Evolutionary conservation across 345 rosid genomes (phyloP), one percentile per base, ranked within the genome.

Genomic region (Lumnitzera littorea): DNA sequence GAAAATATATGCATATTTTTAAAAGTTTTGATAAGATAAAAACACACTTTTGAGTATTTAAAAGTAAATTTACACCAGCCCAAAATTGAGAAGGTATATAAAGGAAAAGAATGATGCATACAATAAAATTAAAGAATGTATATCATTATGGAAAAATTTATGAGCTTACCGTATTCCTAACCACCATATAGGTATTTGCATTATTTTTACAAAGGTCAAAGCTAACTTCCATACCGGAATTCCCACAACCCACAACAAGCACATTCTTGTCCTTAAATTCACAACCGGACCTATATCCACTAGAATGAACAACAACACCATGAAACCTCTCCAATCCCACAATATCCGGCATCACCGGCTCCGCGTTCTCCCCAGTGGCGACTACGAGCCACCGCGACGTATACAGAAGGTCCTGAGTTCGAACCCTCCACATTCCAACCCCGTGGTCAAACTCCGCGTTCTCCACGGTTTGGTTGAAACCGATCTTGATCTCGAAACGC

Each of bases 291-390:
- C 77, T 84, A 59, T 86, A 89, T 1, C 58, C 67, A 56, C 91
- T 86, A 1, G 87, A 79, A 62, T 89, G 96, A 2, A 81, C 14
- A 50, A 76, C 20, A 15, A 49, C 66, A n/a, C 95, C 89, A 0
- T 58, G 46, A 48, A 87, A 87, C 63, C 71, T 72, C 56, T 61
- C 70, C 29, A 77, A 50, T 46, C 91, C 95, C 10, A 10, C 62
- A 53, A 88, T 70, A 29, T 62, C 64, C 47, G 43, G 43, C 43
- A 36, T 5, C 11, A 36, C 43, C 43, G 11, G 71, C 70, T 81
- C 82, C 8, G 89, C 95, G 73, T 87, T 89, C 68, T 89, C 96
- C 3, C 96, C 96, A 0, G 84, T 76, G 16, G 95, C 95, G 1
- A 83, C 91, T 5, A 89, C 62, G 2, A 89, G 81, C 89, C 89